Base-by-base conservation (phyloP, 805 yeast species). In the Kregervanrija pseudodelftensis region DNA sequence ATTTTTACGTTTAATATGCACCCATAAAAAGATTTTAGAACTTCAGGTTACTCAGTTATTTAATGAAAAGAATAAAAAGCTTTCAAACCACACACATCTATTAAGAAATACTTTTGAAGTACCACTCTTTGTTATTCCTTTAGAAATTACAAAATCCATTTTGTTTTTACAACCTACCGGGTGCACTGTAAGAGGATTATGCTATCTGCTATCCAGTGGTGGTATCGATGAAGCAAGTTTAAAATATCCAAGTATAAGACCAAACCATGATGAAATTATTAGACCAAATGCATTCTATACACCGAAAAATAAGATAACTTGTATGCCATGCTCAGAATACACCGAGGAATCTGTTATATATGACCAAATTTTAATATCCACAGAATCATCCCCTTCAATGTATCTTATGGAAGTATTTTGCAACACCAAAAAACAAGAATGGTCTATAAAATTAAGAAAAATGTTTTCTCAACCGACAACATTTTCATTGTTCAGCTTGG, bases 311-410 rank as follows among this genome's bases (percentile, higher is more conserved):
- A 44, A 35, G 8, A 49, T 63, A 4, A 47, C 52, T 4, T 45
- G 54, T 34, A 41, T 49, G 8, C 45, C 45, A 2, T 41, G 46
- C 9, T 51, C 49, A 8, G 57, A 58, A 17, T 50, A 54, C 32
- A 37, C 50, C 28, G 47, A 52, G 31, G 43, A 49, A 1, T 44
- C 49, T 8, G 39, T 44, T 11, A 45, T 32, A n/a, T 43, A 48
- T 15, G 66, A 63, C 44, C 68, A 64, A 44, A 45, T 63, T 0
- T 48, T 64, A 4, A 37, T 64, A 8, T 57, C 65, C 1, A 48
- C 53, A 5, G 40, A 54, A 2, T 36, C 39, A 8, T 33, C 34
- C 10, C 44, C 49, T 4, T 42, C 57, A 1, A 39, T 63, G 41
- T 57, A 57, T 52, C 42, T 57, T 4, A 33, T 64, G 13, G 67